phyloP scores from a whole-genome alignment of 1,284 basidiomycete species.

The Ustilago crameri region DNA sequence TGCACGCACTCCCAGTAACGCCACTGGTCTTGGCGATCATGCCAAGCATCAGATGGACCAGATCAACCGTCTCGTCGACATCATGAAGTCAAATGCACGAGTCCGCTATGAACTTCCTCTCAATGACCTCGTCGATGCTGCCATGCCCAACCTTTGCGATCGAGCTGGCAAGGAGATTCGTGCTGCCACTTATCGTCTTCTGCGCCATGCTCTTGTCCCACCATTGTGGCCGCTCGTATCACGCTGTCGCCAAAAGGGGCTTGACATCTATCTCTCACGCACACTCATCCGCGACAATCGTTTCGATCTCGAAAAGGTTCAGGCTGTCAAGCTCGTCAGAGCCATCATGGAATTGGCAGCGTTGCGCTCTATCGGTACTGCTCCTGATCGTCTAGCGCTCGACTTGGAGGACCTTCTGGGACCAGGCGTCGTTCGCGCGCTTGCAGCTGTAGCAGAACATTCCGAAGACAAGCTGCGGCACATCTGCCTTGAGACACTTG shows the following conservation, averaged over 20 bases:
- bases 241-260: constrained; percentile 74
- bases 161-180: constrained; percentile 78
- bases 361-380: constrained; percentile 28
- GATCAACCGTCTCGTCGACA: constrained; percentile 76
- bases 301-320: constrained; percentile 86
- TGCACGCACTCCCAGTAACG: constrained; percentile 53
- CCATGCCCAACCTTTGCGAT: constrained; percentile 82
- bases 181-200: constrained; percentile 85
- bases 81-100: constrained; percentile 80
- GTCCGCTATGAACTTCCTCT: constrained; percentile 81
- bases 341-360: constrained; percentile 75
- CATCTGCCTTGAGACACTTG: constrained; percentile 87
- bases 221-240: constrained; percentile 65
- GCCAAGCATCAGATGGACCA: constrained; percentile 46
- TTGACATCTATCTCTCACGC: constrained; percentile 89
- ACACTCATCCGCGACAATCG: constrained; percentile 86
- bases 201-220: constrained; percentile 83
- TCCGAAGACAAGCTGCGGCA: constrained; percentile 87
- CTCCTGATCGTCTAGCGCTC: constrained; percentile 68
- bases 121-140: constrained; percentile 77
- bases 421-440: constrained; percentile 73
- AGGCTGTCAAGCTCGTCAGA: constrained; percentile 92
- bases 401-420: constrained; percentile 64
- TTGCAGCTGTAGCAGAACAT: constrained; percentile 93
- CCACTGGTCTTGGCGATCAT: constrained; percentile 48